Conservation (phyloP, 371 early-diverging fungal species). For the Lichtheimia ornata region DNA sequence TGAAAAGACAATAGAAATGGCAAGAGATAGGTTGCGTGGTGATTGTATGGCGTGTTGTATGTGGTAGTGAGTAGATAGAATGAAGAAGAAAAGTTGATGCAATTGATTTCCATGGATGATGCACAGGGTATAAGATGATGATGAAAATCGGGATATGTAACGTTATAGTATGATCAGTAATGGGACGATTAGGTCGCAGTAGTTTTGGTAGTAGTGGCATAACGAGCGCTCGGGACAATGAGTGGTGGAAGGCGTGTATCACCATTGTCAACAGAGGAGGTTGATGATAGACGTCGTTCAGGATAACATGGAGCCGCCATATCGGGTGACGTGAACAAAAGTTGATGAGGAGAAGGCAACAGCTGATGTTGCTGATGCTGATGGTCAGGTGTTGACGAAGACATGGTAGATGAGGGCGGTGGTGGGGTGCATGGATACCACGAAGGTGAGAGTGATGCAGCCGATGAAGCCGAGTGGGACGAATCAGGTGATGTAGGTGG, state of each 20-base stretch:
- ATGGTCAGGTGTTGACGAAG: neutral
- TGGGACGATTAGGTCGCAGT: too few species aligned
- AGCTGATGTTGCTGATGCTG: neutral
- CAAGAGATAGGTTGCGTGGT: too few species aligned
- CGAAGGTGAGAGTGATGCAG: neutral
- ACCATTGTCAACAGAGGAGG: neutral
- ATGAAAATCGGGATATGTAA: too few species aligned
- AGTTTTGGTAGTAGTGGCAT: slow-evolving; percentile 3
- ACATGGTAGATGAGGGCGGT: slow-evolving; percentile 1
- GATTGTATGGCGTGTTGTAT: too few species aligned
- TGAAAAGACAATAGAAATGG: too few species aligned
- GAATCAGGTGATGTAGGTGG: slow-evolving; percentile 1
- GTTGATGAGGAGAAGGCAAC: slow-evolving; percentile 18
- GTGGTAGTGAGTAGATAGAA: too few species aligned
- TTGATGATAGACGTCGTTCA: neutral
- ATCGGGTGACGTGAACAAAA: neutral
- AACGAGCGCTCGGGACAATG: slow-evolving; percentile 8
- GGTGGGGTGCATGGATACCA: slow-evolving; percentile 12
- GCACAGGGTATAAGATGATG: too few species aligned
- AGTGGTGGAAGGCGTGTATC: slow-evolving; percentile 10
- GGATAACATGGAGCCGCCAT: neutral
- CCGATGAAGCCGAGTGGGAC: slow-evolving; percentile 5
- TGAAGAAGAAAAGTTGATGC: too few species aligned
- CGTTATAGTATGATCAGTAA: too few species aligned
- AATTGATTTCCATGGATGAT: too few species aligned